These are phyloP conservation scores for Chlorella sp. DNA, from an alignment of 139 green algal species.

Conservation along the genomic window DNA sequence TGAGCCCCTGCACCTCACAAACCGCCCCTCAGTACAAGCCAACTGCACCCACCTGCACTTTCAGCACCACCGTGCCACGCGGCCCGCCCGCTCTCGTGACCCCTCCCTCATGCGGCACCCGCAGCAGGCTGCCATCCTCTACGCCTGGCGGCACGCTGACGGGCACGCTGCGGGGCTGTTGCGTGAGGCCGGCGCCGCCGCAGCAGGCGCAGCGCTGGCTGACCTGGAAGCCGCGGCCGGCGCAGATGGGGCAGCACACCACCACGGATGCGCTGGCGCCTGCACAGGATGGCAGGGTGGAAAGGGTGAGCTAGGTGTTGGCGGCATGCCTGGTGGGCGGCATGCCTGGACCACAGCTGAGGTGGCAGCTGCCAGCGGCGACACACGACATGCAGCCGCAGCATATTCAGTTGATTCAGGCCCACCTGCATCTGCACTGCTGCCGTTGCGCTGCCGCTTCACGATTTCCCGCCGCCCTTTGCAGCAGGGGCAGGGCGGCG, in stretches of 20 bases:
- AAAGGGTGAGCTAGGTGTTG: not conserved
- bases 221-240: not conserved
- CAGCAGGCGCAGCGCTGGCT: conserved; percentile 2
- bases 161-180: not conserved
- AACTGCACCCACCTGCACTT: conserved; percentile 4
- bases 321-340: not conserved
- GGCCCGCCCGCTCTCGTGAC: not conserved
- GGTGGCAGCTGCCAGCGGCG: not conserved
- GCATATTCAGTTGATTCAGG: not conserved
- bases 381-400: not conserved
- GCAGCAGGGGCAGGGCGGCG: conserved; percentile 12
- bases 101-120: not conserved
- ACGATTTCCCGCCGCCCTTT: conserved; percentile 19
- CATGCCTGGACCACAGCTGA: not conserved
- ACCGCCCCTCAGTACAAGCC: not conserved
- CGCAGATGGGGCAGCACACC: conserved; percentile 26
- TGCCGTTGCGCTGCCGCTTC: not conserved
- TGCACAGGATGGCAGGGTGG: not conserved
- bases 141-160: conserved; percentile 18
- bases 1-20: not conserved
- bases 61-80: not conserved
- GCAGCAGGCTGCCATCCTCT: conserved; percentile 10
- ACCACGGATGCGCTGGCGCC: not conserved
- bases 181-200: not conserved
- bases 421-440: not conserved